phyloP scores from a whole-genome alignment of 1,284 basidiomycete genomes.

The Ustanciosporium gigantosporum region DNA sequence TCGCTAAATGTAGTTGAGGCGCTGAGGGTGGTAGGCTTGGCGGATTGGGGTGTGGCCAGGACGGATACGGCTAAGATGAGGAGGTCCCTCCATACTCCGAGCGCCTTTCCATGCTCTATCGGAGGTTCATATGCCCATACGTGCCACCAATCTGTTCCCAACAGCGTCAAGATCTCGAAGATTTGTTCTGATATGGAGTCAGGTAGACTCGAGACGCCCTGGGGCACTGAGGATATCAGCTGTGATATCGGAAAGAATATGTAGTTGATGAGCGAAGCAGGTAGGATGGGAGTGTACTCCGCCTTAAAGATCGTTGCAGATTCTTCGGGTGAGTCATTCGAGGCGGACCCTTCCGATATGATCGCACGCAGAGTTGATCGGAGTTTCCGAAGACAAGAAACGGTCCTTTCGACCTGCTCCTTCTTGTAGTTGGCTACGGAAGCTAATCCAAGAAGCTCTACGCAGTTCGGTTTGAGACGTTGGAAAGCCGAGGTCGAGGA shows the following conservation, averaged over 20 bases:
- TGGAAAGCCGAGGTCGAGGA: conserved; percentile 11
- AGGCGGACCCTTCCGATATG: background rate
- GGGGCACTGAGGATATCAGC: conserved; percentile 31
- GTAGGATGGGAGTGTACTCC: conserved; percentile 2
- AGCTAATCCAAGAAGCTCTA: conserved; percentile 33
- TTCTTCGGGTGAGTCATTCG: no score
- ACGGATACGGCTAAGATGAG: conserved; percentile 44
- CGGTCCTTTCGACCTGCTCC: conserved; percentile 1
- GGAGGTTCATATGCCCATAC: conserved; percentile 15
- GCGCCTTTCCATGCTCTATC: conserved; percentile 6
- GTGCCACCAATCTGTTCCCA: conserved; percentile 52
- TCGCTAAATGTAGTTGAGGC: conserved; percentile 1
- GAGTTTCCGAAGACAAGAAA: conserved; percentile 10
- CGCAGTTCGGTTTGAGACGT: conserved; percentile 47
- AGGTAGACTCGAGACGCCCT: conserved; percentile 30
- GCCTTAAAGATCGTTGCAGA: background rate
- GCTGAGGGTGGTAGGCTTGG: background rate
- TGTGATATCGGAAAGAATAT: conserved; percentile 56
- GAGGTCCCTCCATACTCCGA: conserved; percentile 54
- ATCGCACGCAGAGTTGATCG: conserved; percentile 3
- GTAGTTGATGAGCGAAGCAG: conserved; percentile 47
- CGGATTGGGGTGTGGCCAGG: conserved; percentile 7
- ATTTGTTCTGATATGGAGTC: conserved; percentile 28
- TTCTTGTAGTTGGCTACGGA: background rate
- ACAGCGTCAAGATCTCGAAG: conserved; percentile 25